phyloP scores from a whole-genome alignment of 2,329 filamentous ascomycete genomes.

The Amphichorda felina region DNA sequence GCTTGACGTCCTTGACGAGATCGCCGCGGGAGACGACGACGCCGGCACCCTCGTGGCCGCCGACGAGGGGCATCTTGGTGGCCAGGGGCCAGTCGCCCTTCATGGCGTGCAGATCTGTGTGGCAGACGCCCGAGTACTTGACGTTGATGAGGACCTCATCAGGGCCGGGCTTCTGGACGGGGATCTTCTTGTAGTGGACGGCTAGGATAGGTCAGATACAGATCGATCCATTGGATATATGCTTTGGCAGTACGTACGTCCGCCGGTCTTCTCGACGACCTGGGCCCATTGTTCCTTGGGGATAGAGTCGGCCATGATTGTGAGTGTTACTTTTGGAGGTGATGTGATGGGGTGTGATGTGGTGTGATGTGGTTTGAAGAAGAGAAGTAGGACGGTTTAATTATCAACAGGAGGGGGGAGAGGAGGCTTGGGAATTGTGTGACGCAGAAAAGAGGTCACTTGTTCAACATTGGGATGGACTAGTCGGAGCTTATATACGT shows the following conservation, averaged over 20 bases:
- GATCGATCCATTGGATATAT: not conserved
- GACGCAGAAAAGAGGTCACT: too few relatives aligned
- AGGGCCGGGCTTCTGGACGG: conserved; percentile 67
- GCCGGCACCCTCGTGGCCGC: conserved; percentile 71
- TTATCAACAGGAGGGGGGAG: too few relatives aligned
- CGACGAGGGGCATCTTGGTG: conserved; percentile 76
- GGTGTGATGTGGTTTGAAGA: not conserved
- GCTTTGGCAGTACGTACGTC: conserved; percentile 33
- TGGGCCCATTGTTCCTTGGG: conserved; percentile 85
- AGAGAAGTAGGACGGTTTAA: too few relatives aligned
- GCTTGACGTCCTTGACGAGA: conserved; percentile 63
- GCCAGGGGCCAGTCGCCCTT: conserved; percentile 81
- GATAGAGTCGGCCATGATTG: conserved; percentile 34
- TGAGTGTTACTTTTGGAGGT: not conserved
- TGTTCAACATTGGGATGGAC: too few relatives aligned
- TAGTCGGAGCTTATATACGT: too few relatives aligned
- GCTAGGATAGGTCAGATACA: conserved; percentile 23
- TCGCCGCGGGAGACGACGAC: conserved; percentile 70
- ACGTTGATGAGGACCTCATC: conserved; percentile 89
- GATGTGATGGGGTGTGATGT: not conserved
- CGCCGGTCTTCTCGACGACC: conserved; percentile 73
- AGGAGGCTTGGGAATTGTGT: too few relatives aligned
- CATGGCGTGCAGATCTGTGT: conserved; percentile 71
- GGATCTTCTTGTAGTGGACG: conserved; percentile 66
- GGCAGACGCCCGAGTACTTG: conserved; percentile 84